These are phyloP conservation scores for Raffaelea albimanens DNA, from an alignment of 2,329 filamentous ascomycete species.

Conservation along the genomic window DNA sequence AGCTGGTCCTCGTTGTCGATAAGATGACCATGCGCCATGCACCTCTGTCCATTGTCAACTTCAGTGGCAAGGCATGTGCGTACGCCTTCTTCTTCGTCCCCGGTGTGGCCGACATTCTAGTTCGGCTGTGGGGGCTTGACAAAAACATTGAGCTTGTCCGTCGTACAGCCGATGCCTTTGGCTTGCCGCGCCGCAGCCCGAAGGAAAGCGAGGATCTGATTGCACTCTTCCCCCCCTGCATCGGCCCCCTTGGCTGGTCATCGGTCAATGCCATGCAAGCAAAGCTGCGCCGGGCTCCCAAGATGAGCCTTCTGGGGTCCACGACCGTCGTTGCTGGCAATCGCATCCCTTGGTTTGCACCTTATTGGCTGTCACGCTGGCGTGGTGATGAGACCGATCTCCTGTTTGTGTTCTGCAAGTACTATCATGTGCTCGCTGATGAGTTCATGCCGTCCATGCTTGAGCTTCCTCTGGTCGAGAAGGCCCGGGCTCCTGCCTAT, in stretches of 20 bases:
- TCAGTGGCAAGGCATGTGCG: slow-evolving; percentile 82
- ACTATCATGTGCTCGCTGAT: slow-evolving; percentile 70
- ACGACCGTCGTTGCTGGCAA: slow-evolving; percentile 8
- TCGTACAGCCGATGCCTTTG: slow-evolving; percentile 61
- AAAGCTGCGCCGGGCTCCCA: slow-evolving; percentile 55
- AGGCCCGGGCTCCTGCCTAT: slow-evolving; percentile 63
- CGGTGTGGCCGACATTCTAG: slow-evolving; percentile 72
- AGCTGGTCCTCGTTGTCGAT: slow-evolving; percentile 80
- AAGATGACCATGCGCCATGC: slow-evolving; percentile 73
- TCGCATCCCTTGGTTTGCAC: slow-evolving; percentile 71
- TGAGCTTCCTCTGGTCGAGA: slow-evolving; percentile 42
- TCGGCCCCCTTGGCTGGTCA: slow-evolving; percentile 50
- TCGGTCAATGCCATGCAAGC: slow-evolving; percentile 38
- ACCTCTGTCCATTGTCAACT: slow-evolving; percentile 61
- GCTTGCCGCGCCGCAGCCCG: slow-evolving; percentile 45
- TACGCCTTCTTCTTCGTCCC: slow-evolving; percentile 92
- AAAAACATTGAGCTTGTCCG: slow-evolving; percentile 55
- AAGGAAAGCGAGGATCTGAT: slow-evolving; percentile 56
- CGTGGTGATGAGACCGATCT: slow-evolving; percentile 79
- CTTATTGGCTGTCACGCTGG: slow-evolving; percentile 75
- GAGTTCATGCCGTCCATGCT: slow-evolving; percentile 52
- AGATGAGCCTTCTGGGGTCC: slow-evolving; percentile 37
- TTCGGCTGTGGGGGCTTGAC: slow-evolving; percentile 66
- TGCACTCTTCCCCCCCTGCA: slow-evolving; percentile 57
- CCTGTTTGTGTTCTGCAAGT: slow-evolving; percentile 85